Conservation (phyloP, 2,329 filamentous ascomycete genomes). For the Lachnellula arida region DNA sequence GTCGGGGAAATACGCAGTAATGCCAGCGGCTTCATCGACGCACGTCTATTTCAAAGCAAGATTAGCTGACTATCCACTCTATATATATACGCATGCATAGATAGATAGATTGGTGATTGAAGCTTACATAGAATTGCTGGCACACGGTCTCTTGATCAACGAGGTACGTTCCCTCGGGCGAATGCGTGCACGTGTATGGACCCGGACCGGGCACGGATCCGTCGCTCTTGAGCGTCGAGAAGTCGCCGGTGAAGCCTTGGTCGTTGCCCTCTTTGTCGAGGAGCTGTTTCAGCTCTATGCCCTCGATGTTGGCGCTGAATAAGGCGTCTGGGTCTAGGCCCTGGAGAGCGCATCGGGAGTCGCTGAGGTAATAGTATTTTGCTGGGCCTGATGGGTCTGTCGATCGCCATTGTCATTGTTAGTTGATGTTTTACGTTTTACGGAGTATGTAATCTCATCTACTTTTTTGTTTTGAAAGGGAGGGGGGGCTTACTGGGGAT, state of each 20-base stretch:
- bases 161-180: too few relatives aligned
- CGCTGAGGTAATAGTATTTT: neutral
- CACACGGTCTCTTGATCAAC: neutral
- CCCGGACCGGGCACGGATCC: neutral
- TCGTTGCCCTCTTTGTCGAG: neutral
- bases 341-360: neutral
- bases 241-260: neutral
- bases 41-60: neutral
- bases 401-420: too few relatives aligned
- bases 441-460: too few relatives aligned
- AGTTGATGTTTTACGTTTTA: too few relatives aligned
- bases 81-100: neutral
- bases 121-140: neutral
- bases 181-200: neutral
- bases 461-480: too few relatives aligned
- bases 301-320: neutral
- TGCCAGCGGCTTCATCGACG: neutral
- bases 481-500: too few relatives aligned
- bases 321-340: neutral
- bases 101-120: neutral
- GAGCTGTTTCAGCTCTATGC: neutral
- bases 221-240: neutral
- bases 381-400: neutral
- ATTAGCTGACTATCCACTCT: neutral
- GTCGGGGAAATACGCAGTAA: neutral